Evolutionary conservation across 2,329 filamentous ascomycete genomes (phyloP).

Genomic region (Fusarium hainanense): DNA sequence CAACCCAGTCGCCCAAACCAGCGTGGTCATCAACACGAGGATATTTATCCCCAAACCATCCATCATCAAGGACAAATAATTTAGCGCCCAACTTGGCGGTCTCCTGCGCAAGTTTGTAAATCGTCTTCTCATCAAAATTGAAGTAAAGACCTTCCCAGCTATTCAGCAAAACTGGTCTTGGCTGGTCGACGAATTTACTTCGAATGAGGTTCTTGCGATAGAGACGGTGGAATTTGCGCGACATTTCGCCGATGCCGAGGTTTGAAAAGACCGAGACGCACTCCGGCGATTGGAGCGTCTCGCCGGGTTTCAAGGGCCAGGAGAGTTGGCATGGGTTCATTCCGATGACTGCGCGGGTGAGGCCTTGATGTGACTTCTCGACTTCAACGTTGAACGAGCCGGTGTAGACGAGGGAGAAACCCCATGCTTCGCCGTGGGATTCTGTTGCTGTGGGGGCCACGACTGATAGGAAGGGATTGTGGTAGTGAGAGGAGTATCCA

Average conservation of each 20-base stretch:
- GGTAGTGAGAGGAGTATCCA: slow-evolving; percentile 71
- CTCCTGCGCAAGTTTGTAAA: slow-evolving; percentile 66
- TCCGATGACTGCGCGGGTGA: slow-evolving; percentile 69
- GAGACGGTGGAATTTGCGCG: slow-evolving; percentile 68
- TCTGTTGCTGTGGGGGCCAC: slow-evolving; percentile 69
- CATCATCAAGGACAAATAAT: slow-evolving; percentile 74
- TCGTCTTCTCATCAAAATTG: slow-evolving; percentile 65
- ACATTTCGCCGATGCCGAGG: slow-evolving; percentile 70
- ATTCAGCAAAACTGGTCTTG: slow-evolving; percentile 68
- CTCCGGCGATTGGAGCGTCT: slow-evolving; percentile 70
- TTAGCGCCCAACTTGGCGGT: slow-evolving; percentile 69
- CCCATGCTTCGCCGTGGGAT: slow-evolving; percentile 69
- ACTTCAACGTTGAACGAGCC: slow-evolving; percentile 72
- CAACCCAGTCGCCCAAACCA: slow-evolving; percentile 72
- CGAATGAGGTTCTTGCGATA: slow-evolving; percentile 71
- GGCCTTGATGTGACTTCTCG: slow-evolving; percentile 70
- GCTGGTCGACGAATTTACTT: slow-evolving; percentile 63
- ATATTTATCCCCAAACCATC: slow-evolving; percentile 72
- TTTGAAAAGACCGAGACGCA: slow-evolving; percentile 71
- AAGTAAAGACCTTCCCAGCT: slow-evolving; percentile 74
- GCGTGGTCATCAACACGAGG: slow-evolving; percentile 67
- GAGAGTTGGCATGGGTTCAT: slow-evolving; percentile 71
- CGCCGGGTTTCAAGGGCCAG: slow-evolving; percentile 65
- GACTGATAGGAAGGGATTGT: slow-evolving; percentile 73
- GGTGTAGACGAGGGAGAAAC: slow-evolving; percentile 72